These are phyloP conservation scores for Leptographium lundbergii DNA, from an alignment of 2,329 filamentous ascomycete species.

Conservation along the genomic window DNA sequence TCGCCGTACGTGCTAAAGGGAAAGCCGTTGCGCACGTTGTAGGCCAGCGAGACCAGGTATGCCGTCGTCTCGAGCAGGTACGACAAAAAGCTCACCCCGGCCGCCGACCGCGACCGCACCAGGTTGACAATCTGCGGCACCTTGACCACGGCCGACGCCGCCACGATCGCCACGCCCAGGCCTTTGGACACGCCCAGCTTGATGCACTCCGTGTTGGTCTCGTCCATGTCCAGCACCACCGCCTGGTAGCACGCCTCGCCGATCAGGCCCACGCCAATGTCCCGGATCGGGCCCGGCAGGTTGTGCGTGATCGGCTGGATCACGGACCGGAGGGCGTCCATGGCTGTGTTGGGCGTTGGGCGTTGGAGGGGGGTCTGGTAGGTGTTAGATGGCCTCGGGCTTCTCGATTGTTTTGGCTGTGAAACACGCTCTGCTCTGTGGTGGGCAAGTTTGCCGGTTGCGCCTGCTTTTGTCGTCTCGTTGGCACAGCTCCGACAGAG, in stretches of 20 bases:
- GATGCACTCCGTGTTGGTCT: slow-evolving; percentile 63
- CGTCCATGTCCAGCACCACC: slow-evolving; percentile 74
- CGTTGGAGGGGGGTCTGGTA: not conserved
- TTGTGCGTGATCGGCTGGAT: slow-evolving; percentile 59
- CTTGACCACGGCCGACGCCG: slow-evolving; percentile 83
- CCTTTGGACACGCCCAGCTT: slow-evolving; percentile 87
- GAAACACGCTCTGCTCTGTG: too few species aligned
- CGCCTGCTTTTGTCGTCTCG: not conserved
- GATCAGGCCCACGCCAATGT: slow-evolving; percentile 67
- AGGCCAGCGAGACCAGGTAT: slow-evolving; percentile 81
- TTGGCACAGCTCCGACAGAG: not conserved
- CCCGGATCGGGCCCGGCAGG: slow-evolving; percentile 61
- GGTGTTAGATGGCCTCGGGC: not conserved
- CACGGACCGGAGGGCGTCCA: slow-evolving; percentile 49
- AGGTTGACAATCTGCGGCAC: slow-evolving; percentile 95
- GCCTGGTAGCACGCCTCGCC: slow-evolving; percentile 75
- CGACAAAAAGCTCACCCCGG: slow-evolving; percentile 76
- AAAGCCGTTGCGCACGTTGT: slow-evolving; percentile 82
- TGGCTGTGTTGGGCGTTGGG: slow-evolving; percentile 20
- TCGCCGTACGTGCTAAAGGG: slow-evolving; percentile 97
- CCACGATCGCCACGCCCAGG: slow-evolving; percentile 87
- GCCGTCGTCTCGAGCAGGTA: slow-evolving; percentile 85
- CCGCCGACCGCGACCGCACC: slow-evolving; percentile 63
- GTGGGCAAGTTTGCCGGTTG: not conserved
- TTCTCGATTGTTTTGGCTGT: not conserved